These are phyloP conservation scores for Pseudogymnoascus sp. DNA, from an alignment of 2,329 filamentous ascomycete species.

Conservation along the genomic window DNA sequence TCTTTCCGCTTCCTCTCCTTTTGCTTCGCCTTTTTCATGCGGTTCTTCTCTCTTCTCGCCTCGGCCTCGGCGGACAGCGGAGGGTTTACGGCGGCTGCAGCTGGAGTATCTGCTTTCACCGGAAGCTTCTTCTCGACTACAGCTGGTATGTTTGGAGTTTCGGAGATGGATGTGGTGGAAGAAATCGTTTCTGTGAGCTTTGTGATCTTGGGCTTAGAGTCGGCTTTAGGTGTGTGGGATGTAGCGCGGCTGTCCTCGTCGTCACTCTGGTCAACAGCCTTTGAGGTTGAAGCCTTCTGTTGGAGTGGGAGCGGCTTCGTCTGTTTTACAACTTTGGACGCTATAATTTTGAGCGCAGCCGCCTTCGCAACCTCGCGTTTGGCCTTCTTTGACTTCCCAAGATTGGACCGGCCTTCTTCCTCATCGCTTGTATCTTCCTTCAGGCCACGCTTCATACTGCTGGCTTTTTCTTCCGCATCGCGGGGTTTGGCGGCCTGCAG, in stretches of 20 bases:
- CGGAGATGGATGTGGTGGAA: background rate
- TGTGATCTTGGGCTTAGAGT: background rate
- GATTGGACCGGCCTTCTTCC: constrained; percentile 28
- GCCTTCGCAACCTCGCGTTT: constrained; percentile 14
- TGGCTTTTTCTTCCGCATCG: constrained; percentile 28
- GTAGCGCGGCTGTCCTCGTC: background rate
- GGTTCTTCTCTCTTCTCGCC: background rate
- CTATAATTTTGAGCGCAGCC: background rate
- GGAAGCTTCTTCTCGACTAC: background rate
- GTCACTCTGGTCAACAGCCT: background rate
- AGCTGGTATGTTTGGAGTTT: background rate
- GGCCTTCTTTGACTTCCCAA: constrained; percentile 29
- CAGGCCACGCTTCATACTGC: constrained; percentile 25
- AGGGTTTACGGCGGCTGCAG: background rate
- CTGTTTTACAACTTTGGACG: background rate
- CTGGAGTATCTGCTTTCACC: background rate
- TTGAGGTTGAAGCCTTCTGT: background rate
- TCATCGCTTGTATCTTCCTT: constrained; percentile 30
- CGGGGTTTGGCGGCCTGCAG: constrained; percentile 27
- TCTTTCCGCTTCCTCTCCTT: constrained; percentile 28
- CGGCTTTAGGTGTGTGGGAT: background rate
- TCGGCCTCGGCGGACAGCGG: background rate
- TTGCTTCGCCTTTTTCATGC: constrained; percentile 23
- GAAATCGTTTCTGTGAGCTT: background rate
- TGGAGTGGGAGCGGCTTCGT: background rate